Evolutionary conservation across 495 filamentous ascomycete genomes (phyloP).

Genomic region (Zalerion maritima): DNA sequence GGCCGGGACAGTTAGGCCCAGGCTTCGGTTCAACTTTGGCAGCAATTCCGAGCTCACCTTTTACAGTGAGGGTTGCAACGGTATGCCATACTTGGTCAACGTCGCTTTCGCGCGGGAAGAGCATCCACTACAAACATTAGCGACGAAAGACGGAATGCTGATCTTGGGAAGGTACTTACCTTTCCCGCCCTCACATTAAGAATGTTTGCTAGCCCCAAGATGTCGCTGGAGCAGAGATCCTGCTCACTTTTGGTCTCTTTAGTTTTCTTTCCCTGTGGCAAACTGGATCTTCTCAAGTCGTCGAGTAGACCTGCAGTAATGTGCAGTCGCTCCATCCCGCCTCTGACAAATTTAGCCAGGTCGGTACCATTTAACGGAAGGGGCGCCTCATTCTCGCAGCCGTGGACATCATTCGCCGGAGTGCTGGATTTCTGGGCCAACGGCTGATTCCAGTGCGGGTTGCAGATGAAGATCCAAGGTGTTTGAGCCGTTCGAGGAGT

Average conservation of each 20-base stretch:
- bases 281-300: constrained; percentile 10
- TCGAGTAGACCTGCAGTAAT: constrained; percentile 19
- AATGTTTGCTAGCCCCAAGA: constrained; percentile 41
- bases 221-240: constrained; percentile 31
- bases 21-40: constrained; percentile 56
- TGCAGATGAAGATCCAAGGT: constrained; percentile 55
- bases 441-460: constrained; percentile 29
- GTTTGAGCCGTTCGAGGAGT: constrained; percentile 23
- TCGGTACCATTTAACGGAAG: constrained; percentile 15
- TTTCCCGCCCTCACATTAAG: constrained; percentile 49
- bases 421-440: constrained; percentile 7
- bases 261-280: constrained; percentile 23
- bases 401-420: constrained; percentile 18
- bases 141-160: constrained; percentile 1
- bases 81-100: constrained; percentile 49
- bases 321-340: constrained; percentile 21
- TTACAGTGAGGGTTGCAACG: constrained; percentile 46
- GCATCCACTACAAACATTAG: constrained; percentile 48
- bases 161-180: constrained; percentile 12
- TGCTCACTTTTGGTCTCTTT: constrained; percentile 38
- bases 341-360: constrained; percentile 12
- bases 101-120: constrained; percentile 44
- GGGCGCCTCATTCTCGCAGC: constrained; percentile 27
- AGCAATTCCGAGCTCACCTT: constrained; percentile 47
- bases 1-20: no score